phyloP scores from a whole-genome alignment of 208 protist genomes.

The Wallacemonas sp. region DNA sequence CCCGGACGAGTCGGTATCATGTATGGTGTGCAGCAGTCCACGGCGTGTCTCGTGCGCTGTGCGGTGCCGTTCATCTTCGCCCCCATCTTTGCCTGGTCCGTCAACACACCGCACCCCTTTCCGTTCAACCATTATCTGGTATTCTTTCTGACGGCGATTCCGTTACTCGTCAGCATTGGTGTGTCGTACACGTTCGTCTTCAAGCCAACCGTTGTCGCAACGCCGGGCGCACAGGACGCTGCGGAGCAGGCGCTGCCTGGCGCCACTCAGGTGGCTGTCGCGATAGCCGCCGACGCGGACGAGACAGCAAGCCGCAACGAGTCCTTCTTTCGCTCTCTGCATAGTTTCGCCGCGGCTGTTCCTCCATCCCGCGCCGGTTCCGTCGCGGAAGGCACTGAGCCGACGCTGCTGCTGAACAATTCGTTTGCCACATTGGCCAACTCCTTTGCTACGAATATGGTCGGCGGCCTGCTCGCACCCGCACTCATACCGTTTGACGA shows the following conservation, averaged over 20 bases:
- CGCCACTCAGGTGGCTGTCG: not conserved
- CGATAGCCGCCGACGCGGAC: not conserved
- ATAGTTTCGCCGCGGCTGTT: constrained; percentile 15
- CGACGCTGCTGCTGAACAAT: constrained; percentile 30
- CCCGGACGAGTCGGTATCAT: constrained; percentile 55
- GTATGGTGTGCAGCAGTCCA: constrained; percentile 79
- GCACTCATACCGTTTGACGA: constrained; percentile 25
- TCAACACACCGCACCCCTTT: constrained; percentile 32
- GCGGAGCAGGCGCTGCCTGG: not conserved
- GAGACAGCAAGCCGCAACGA: constrained; percentile 11
- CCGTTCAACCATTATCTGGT: constrained; percentile 77
- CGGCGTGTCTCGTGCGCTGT: constrained; percentile 60
- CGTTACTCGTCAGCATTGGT: constrained; percentile 31
- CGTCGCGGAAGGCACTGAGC: constrained; percentile 15
- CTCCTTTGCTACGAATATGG: constrained; percentile 43
- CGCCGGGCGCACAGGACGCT: too few relatives aligned
- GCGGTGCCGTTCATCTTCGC: constrained; percentile 59
- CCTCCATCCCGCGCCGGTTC: not conserved
- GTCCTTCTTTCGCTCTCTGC: constrained; percentile 10
- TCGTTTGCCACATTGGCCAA: constrained; percentile 48
- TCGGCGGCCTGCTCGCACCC: constrained; percentile 29
- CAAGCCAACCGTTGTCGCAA: constrained; percentile 8
- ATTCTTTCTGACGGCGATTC: constrained; percentile 58
- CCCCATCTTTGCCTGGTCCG: constrained; percentile 82
- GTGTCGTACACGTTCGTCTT: constrained; percentile 18